Base-by-base conservation (phyloP, 2,329 filamentous ascomycete species). In the Nothomitra cinnamomea region DNA sequence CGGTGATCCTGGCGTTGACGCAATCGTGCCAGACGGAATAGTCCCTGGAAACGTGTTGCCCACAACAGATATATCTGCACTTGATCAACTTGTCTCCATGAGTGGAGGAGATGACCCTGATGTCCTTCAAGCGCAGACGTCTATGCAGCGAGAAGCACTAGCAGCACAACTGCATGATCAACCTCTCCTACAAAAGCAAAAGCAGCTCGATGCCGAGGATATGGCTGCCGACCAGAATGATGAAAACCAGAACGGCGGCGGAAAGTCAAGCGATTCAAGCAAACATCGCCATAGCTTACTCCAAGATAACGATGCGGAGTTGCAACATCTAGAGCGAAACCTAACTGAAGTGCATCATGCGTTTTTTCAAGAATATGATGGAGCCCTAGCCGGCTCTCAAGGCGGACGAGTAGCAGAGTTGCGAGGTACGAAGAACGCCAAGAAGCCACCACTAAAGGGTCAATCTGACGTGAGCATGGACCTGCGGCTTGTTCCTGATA, bases 131-230 rank as follows among this genome's bases (percentile, higher is more conserved):
- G 74, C 83, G 57, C 88, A 95, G 70, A 77, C 82, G 2, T 81
- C 86, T 58, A 85, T 92, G 61, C 90, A 96, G 65, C 87, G 92
- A 61, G 86, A 90, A 64, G 78, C 83, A 0, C 77, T 98, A 50
- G 84, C 89, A 63, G 87, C 88, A 56, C 92, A 98, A 67, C 76
- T 96, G 17, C 86, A 82, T 56, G 88, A 95, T 57, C 79, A 90
- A 13, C 92, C 92, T 0, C 70, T 98, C 25, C 71, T 94, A n/a
- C 87, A 92, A 63, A 84, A 94, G 70, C 92, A 98, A 66, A 85
- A 95, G 61, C 76, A 88, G 64, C 75, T 95, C 21, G 92, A 98
- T 62, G 85, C 87, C 60, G 85, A 88, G 61, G 85, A 89, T 59
- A 81, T 87, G 41, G 74, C 77, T 38, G 76, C 71, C 53, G 77